Conservation (phyloP, 371 early-diverging fungal species). For the Saksenaea oblongispora region DNA sequence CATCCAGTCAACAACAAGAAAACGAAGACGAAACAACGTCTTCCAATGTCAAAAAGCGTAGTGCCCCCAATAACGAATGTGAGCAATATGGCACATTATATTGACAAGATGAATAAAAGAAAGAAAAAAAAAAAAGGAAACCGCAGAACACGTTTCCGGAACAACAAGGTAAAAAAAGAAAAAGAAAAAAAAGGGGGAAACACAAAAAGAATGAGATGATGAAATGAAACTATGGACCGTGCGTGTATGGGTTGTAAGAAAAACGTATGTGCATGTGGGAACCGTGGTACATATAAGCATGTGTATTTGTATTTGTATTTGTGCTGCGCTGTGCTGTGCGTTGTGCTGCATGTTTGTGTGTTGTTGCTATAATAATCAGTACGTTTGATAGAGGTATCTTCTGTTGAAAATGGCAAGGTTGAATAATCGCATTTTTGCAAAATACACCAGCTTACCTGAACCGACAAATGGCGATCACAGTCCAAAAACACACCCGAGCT, state of each 20-base stretch:
- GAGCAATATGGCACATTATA: conserved; percentile 4
- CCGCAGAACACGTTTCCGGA: background rate
- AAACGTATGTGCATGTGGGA: no score
- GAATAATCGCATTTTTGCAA: background rate
- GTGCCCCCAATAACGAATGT: conserved; percentile 7
- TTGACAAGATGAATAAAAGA: conserved; percentile 7
- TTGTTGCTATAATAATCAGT: no score
- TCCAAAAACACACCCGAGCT: background rate
- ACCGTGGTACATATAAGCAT: no score
- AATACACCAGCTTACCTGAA: background rate
- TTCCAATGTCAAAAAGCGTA: conserved; percentile 17
- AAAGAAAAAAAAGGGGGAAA: no score
- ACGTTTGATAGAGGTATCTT: no score
- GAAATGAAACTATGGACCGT: no score
- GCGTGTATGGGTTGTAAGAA: no score
- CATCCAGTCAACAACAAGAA: conserved; percentile 6
- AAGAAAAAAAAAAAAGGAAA: background rate
- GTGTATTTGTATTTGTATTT: no score
- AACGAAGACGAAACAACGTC: conserved; percentile 12
- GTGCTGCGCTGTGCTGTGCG: no score
- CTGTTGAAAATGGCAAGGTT: no score
- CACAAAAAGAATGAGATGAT: no score
- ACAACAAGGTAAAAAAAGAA: background rate
- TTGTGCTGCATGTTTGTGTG: no score
- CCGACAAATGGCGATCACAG: background rate